A percentile compares a stretch with the other conserved stretches of the same genome.
These are phyloP conservation scores for Linanthus parryae DNA, from an alignment of 148 eudicot genomes.

Conservation along the genomic window DNA sequence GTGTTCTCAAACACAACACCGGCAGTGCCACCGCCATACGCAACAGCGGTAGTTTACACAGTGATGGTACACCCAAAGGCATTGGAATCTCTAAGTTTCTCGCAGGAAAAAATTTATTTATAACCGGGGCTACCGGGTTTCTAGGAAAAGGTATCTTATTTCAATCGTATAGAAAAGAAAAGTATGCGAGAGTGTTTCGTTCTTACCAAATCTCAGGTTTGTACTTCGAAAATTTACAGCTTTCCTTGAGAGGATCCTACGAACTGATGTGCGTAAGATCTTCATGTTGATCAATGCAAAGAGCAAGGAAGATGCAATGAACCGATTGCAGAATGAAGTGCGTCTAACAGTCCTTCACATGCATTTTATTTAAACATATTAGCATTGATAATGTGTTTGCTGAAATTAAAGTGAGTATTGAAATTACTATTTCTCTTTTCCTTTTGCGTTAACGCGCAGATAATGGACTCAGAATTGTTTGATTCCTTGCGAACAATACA, in stretches of 20 bases:
- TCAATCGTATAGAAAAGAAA: too few relatives aligned
- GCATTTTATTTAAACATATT: neutral
- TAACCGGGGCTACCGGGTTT: slow-evolving; percentile 5
- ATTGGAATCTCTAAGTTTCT: slow-evolving; percentile 5
- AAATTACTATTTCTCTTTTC: neutral
- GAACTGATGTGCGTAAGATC: slow-evolving; percentile 20
- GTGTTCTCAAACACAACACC: too few relatives aligned
- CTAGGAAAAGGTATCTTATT: slow-evolving; percentile 1
- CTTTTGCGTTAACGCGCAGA: too few relatives aligned
- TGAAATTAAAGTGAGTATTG: neutral
- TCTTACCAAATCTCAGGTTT: neutral
- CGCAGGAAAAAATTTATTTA: neutral
- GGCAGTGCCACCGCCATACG: too few relatives aligned
- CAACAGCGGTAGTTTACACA: too few relatives aligned
- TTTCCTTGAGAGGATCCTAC: slow-evolving; percentile 23
- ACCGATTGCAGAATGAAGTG: slow-evolving; percentile 24
- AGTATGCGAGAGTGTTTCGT: neutral
- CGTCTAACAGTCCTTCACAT: too few relatives aligned
- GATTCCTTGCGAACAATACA: slow-evolving; percentile 3
- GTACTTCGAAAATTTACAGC: too few relatives aligned
- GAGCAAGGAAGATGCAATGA: slow-evolving; percentile 21
- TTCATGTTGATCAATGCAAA: slow-evolving; percentile 22
- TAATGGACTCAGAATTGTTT: slow-evolving; percentile 7
- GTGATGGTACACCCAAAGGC: too few relatives aligned
- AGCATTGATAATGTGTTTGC: neutral